Conservation (phyloP, 139 green algal genomes). For the Chlorella vulgaris region DNA sequence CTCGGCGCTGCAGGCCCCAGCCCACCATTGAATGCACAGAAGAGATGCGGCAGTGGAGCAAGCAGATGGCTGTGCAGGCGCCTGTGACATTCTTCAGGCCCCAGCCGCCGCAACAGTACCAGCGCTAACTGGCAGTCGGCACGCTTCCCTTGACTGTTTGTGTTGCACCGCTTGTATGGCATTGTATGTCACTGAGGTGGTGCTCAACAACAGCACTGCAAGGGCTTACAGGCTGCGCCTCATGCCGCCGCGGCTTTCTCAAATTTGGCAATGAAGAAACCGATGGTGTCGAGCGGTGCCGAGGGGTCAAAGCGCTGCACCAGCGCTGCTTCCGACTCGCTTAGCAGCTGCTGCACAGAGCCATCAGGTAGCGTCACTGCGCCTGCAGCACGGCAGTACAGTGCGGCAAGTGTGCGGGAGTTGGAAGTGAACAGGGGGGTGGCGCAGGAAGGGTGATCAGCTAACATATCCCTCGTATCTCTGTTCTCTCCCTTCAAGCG, state of each 20-base stretch:
- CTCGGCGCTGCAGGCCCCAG: slow-evolving; percentile 8
- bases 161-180: too few relatives aligned
- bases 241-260: slow-evolving; percentile 44
- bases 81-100: slow-evolving; percentile 36
- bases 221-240: slow-evolving; percentile 34
- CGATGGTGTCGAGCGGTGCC: slow-evolving; percentile 75
- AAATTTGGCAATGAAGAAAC: slow-evolving; percentile 92
- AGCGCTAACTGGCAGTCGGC: too few relatives aligned
- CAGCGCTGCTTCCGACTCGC: slow-evolving; percentile 60
- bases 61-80: slow-evolving; percentile 41
- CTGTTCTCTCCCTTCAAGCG: too few relatives aligned
- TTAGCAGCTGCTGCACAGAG: slow-evolving; percentile 59
- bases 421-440: too few relatives aligned
- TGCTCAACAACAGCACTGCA: too few relatives aligned
- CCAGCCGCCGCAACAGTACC: not conserved
- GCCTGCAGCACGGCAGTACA: not conserved
- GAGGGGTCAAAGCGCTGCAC: slow-evolving; percentile 89
- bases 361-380: slow-evolving; percentile 23
- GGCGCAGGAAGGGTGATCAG: too few relatives aligned
- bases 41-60: slow-evolving; percentile 44
- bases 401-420: too few relatives aligned
- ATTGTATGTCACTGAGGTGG: too few relatives aligned
- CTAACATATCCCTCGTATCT: too few relatives aligned
- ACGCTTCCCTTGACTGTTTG: too few relatives aligned
- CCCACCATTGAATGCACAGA: not conserved